Base-by-base conservation (phyloP, 164 flowering plant species). In the Tetracentron sinense region DNA sequence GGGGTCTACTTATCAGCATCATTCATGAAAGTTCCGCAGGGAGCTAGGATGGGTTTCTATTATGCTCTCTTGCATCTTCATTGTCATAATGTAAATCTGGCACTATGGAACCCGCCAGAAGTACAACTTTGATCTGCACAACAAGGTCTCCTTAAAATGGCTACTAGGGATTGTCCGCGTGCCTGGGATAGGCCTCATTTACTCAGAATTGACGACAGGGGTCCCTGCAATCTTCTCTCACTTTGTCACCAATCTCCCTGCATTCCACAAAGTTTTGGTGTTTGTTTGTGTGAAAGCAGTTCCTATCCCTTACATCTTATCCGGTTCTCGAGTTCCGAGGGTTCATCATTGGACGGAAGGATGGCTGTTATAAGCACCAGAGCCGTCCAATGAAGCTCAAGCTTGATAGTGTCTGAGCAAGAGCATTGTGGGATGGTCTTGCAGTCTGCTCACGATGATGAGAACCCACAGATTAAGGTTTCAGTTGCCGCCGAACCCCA, bases 271-370 rank as follows among this genome's bases (percentile, higher is more conserved):
- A 52, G 91, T 91, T 42, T 62, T 87, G 49, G 97, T 86, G 30
- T 88, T 91, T 72, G 96, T 91, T 28, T 91, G 97, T 69, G 90
- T 91, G 7, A 91, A 91, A 64, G 84, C 89, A 19, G 97, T 91
- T 27, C 96, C 93, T 1, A 96, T 91, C 15, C 97, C 97, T 17
- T 78, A 74, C 68, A 96, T 91, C 25, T 64, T 90, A 28, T 83
- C 89, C 8, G 80, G 56, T 64, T 66, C 30, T 57, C 74, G 7
- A 74, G 78, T 46, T 74, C 72, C 0, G 83, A 80, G 31, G 66
- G 56, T 54, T 64, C 79, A 8, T 69, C 77, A 4, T 58, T 60
- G 62, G 83, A 80, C 54, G 79, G 78, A 23, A 63, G 83, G 61
- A 80, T 80, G 83, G 81, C 83, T 4, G 83, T 80, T 15, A 77